Conservation (phyloP, 257 asterid species). For the Buddleja alternifolia region DNA sequence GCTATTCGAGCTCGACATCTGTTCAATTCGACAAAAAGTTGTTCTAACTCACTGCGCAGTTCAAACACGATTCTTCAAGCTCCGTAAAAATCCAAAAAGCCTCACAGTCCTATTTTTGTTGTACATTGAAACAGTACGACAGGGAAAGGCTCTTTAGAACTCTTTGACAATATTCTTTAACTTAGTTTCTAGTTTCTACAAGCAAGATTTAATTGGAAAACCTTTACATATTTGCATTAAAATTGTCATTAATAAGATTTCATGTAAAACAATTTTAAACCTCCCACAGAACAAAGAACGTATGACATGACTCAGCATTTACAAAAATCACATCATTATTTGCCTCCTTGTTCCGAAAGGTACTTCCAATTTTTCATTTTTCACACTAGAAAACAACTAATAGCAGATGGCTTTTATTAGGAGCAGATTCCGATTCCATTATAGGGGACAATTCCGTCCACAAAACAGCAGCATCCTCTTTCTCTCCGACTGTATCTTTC, state of each 20-base stretch:
- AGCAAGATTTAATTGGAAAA: no score
- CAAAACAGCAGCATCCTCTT: slow-evolving; percentile 15
- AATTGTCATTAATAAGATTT: not conserved
- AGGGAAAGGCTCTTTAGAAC: no score
- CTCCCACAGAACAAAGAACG: not conserved
- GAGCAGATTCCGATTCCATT: not conserved
- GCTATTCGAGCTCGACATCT: no score
- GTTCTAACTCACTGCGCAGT: no score
- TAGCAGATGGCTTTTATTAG: not conserved
- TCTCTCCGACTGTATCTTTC: slow-evolving; percentile 26
- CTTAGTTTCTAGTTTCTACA: no score
- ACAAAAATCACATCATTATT: slow-evolving; percentile 4
- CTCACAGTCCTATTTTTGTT: no score
- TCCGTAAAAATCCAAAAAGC: no score
- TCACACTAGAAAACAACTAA: not conserved
- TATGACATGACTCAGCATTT: not conserved
- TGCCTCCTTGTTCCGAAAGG: not conserved
- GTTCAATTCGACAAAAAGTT: no score
- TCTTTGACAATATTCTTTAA: no score
- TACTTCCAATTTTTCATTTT: not conserved
- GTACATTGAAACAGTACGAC: no score
- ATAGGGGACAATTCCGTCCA: not conserved
- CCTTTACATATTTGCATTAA: not conserved
- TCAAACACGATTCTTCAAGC: no score
- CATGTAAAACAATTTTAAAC: not conserved